phyloP scores from a whole-genome alignment of 345 rosid genomes.

The Cardamine resedifolia region DNA sequence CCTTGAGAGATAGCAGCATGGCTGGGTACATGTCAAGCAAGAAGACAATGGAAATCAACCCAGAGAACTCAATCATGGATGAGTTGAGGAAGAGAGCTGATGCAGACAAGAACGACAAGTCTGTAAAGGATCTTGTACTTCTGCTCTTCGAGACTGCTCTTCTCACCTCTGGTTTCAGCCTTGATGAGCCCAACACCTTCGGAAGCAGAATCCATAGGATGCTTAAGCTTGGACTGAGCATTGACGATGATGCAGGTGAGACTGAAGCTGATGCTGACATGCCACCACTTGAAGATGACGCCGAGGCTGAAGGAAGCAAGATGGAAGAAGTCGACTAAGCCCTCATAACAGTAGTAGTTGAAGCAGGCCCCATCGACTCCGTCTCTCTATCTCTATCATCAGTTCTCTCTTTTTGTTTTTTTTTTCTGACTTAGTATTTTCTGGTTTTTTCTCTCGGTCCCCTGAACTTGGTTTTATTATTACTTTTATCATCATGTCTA shows the following conservation, averaged over 20 bases:
- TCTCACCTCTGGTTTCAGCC: slow-evolving; percentile 85
- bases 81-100: slow-evolving; percentile 88
- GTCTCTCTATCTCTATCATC: neutral
- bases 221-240: slow-evolving; percentile 80
- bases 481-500: neutral
- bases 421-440: neutral
- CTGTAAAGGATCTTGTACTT: slow-evolving; percentile 81
- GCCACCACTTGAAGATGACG: slow-evolving; percentile 80
- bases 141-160: slow-evolving; percentile 79
- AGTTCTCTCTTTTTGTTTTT: neutral
- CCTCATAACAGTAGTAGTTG: neutral
- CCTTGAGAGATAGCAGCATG: slow-evolving; percentile 84
- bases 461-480: neutral
- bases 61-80: slow-evolving; percentile 81
- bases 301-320: slow-evolving; percentile 79
- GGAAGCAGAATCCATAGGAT: slow-evolving; percentile 89
- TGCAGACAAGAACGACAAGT: slow-evolving; percentile 78
- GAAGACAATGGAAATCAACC: slow-evolving; percentile 93
- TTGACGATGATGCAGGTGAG: slow-evolving; percentile 73
- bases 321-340: slow-evolving; percentile 90
- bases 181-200: slow-evolving; percentile 86
- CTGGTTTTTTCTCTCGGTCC: neutral
- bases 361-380: too few species aligned
- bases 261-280: slow-evolving; percentile 56
- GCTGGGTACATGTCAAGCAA: slow-evolving; percentile 89